A percentile compares a stretch with the other conserved stretches of the same genome.
Conservation (phyloP, 768 basidiomycete species). For the Porphyrellus cyaneotinctus region DNA sequence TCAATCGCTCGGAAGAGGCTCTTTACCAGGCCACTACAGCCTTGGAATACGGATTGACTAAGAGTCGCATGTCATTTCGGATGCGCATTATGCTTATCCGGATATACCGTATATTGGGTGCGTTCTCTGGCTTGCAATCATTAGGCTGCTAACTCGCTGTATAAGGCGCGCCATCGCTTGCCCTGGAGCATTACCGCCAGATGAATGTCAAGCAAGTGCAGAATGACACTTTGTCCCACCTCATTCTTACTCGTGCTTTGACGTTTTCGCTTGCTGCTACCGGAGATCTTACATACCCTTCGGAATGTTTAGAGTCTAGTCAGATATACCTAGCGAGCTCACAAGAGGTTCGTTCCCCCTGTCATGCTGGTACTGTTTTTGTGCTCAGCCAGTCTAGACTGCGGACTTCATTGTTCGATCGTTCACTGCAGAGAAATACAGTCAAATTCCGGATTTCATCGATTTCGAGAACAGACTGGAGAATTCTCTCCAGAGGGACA, state of each 20-base stretch:
- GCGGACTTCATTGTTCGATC: conserved; percentile 78
- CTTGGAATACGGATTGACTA: conserved; percentile 66
- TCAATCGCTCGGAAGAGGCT: conserved; percentile 50
- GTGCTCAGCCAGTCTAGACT: conserved; percentile 42
- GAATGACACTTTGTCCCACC: conserved; percentile 84
- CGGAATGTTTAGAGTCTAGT: conserved; percentile 75
- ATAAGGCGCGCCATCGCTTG: conserved; percentile 66
- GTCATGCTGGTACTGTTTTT: not conserved
- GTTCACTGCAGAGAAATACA: conserved; percentile 77
- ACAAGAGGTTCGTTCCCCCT: conserved; percentile 54
- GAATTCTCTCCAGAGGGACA: conserved; percentile 80
- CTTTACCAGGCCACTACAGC: conserved; percentile 62
- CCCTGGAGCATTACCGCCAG: conserved; percentile 73
- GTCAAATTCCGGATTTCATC: conserved; percentile 87
- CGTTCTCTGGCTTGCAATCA: conserved; percentile 8
- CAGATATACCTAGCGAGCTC: conserved; percentile 80
- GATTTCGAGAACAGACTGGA: conserved; percentile 76
- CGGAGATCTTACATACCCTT: conserved; percentile 71
- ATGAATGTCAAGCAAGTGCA: conserved; percentile 84
- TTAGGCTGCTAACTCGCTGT: not conserved
- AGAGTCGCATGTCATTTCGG: conserved; percentile 78
- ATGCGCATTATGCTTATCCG: conserved; percentile 73
- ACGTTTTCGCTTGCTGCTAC: conserved; percentile 74
- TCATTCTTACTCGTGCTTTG: conserved; percentile 70
- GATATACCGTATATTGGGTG: conserved; percentile 79